phyloP scores from a whole-genome alignment of 768 basidiomycete species.

The Hygrophorus russula region DNA sequence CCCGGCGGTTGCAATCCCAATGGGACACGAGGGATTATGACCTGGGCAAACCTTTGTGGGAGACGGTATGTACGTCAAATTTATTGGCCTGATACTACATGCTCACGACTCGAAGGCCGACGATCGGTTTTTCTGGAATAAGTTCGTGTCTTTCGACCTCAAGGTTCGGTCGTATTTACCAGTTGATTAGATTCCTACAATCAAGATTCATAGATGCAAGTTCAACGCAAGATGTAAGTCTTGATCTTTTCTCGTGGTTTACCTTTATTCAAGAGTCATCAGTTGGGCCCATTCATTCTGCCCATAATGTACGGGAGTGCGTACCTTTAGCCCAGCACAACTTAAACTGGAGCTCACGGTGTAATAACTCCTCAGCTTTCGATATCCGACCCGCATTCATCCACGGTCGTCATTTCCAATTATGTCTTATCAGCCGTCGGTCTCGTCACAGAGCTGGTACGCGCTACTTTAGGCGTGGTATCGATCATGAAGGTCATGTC shows the following conservation, averaged over 20 bases:
- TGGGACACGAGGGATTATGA: conserved; percentile 45
- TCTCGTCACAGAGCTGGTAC: conserved; percentile 94
- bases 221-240: conserved; percentile 54
- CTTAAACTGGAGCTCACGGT: conserved; percentile 4
- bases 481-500: conserved; percentile 81
- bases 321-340: conserved; percentile 20
- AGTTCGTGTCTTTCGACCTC: conserved; percentile 31
- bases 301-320: conserved; percentile 92
- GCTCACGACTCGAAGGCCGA: conserved; percentile 40
- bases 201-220: conserved; percentile 29
- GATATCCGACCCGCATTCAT: conserved; percentile 68
- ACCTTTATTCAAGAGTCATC: conserved; percentile 10
- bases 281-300: conserved; percentile 85
- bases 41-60: conserved; percentile 54
- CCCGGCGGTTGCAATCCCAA: conserved; percentile 78
- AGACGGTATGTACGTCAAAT: conserved; percentile 44
- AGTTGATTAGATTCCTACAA: conserved; percentile 28
- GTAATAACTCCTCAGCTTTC: conserved; percentile 46
- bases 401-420: conserved; percentile 67
- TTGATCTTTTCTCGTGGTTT: background rate
- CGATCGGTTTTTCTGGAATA: conserved; percentile 98
- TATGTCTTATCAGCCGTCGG: conserved; percentile 86
- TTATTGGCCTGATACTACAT: background rate
- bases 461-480: conserved; percentile 90
- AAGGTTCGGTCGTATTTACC: conserved; percentile 42